These are phyloP conservation scores for Teunomyces stri DNA, from an alignment of 805 yeast species.

Conservation along the genomic window DNA sequence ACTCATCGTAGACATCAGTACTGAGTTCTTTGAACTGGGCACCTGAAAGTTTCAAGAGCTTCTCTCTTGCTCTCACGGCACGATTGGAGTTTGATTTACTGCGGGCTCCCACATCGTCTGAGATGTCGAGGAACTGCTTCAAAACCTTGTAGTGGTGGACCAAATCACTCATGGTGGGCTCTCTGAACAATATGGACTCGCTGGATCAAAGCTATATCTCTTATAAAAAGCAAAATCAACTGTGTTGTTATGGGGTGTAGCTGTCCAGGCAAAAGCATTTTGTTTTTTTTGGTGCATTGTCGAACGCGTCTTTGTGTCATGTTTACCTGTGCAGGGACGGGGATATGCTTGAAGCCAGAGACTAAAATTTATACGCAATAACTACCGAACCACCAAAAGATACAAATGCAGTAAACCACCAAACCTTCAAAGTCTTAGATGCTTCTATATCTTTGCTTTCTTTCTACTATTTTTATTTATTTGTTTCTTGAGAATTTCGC, in stretches of 20 bases:
- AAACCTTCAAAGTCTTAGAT: too few relatives aligned
- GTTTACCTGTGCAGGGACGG: background rate
- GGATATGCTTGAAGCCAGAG: background rate
- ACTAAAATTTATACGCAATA: too few relatives aligned
- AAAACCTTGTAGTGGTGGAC: slow-evolving; percentile 49
- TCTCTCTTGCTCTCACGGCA: slow-evolving; percentile 81
- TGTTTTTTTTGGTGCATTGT: slow-evolving; percentile 1
- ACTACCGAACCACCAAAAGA: too few relatives aligned
- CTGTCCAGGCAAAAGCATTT: background rate
- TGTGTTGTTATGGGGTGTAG: background rate
- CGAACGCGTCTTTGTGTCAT: slow-evolving; percentile 3
- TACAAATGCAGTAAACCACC: too few relatives aligned
- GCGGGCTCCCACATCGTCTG: slow-evolving; percentile 44
- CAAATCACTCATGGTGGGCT: slow-evolving; percentile 23
- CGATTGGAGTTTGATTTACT: slow-evolving; percentile 47
- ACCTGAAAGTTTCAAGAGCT: slow-evolving; percentile 72
- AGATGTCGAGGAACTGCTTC: slow-evolving; percentile 49
- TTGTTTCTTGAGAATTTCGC: too few relatives aligned
- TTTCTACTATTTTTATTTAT: too few relatives aligned
- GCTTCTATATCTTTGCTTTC: too few relatives aligned
- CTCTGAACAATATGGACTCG: background rate
- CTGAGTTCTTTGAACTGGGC: slow-evolving; percentile 86
- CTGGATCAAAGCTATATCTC: background rate
- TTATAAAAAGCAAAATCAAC: background rate
- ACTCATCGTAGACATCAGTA: slow-evolving; percentile 93